A percentile compares a stretch with the other conserved stretches of the same genome.
These are phyloP conservation scores for Pythium aquatile DNA, from an alignment of 352 stramenopile species.

Conservation along the genomic window DNA sequence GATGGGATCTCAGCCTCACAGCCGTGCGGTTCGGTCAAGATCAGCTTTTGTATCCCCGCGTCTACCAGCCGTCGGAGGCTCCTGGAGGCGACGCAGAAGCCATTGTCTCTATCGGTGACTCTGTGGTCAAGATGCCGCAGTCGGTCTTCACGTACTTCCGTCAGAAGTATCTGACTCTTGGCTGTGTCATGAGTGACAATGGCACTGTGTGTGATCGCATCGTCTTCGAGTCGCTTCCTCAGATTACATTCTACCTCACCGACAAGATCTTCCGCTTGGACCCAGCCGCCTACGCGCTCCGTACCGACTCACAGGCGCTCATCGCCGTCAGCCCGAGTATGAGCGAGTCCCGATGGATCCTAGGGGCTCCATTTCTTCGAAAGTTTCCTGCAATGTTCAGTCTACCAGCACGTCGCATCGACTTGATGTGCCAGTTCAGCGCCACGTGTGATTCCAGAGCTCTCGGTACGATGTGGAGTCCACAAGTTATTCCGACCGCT, in stretches of 20 bases:
- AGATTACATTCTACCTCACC: background rate
- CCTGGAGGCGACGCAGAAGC: background rate
- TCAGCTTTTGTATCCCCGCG: background rate
- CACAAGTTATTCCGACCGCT: background rate
- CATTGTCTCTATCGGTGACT: background rate
- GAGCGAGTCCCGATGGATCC: background rate
- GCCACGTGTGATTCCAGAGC: slow-evolving; percentile 4
- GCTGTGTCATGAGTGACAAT: background rate
- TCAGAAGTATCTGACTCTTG: background rate
- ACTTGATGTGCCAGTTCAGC: slow-evolving; percentile 2
- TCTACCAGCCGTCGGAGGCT: background rate
- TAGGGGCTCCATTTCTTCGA: slow-evolving; percentile 10
- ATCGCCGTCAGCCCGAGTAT: background rate
- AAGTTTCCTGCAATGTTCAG: slow-evolving; percentile 12
- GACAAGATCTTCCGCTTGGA: background rate
- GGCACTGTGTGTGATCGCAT: background rate
- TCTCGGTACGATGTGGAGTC: background rate
- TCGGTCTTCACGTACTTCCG: background rate
- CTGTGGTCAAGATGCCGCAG: background rate
- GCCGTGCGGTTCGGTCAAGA: background rate
- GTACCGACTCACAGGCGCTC: background rate
- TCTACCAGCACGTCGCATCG: background rate
- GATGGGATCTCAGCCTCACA: background rate
- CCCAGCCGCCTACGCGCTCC: background rate
- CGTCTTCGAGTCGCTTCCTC: background rate